Evolutionary conservation across 768 basidiomycete species (phyloP).

Genomic region (Trametes elegans): DNA sequence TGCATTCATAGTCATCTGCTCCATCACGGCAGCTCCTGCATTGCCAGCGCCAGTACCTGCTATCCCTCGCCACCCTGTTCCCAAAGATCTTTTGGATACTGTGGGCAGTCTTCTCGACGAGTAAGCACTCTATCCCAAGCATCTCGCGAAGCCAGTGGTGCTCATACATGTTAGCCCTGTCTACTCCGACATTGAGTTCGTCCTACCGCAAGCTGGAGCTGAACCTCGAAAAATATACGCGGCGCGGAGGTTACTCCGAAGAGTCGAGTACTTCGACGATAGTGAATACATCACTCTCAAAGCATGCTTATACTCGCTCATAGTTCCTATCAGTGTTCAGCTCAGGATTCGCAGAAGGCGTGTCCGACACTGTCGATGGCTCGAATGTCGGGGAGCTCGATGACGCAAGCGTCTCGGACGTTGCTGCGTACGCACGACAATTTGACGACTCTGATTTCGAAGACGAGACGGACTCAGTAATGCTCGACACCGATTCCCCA

Average conservation of each 20-base stretch:
- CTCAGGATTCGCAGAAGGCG: constrained; percentile 66
- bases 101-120: constrained; percentile 78
- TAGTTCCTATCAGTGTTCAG: too few species aligned
- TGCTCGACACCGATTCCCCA: constrained; percentile 34
- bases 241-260: constrained; percentile 58
- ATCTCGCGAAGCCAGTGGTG: too few species aligned
- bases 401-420: constrained; percentile 47
- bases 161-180: constrained; percentile 37
- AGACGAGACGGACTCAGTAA: constrained; percentile 50
- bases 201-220: constrained; percentile 53
- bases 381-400: constrained; percentile 27
- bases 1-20: constrained; percentile 74
- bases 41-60: constrained; percentile 45
- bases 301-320: not conserved
- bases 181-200: constrained; percentile 83
- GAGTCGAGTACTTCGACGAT: constrained; percentile 77
- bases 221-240: constrained; percentile 59
- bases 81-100: constrained; percentile 63
- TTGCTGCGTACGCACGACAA: constrained; percentile 34
- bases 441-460: constrained; percentile 53
- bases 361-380: constrained; percentile 27
- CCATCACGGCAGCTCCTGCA: constrained; percentile 66
- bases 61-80: constrained; percentile 53
- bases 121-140: too few species aligned
- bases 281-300: constrained; percentile 50